phyloP scores from a whole-genome alignment of 208 protist species.

The Herpetomonas samuelpessoai region DNA sequence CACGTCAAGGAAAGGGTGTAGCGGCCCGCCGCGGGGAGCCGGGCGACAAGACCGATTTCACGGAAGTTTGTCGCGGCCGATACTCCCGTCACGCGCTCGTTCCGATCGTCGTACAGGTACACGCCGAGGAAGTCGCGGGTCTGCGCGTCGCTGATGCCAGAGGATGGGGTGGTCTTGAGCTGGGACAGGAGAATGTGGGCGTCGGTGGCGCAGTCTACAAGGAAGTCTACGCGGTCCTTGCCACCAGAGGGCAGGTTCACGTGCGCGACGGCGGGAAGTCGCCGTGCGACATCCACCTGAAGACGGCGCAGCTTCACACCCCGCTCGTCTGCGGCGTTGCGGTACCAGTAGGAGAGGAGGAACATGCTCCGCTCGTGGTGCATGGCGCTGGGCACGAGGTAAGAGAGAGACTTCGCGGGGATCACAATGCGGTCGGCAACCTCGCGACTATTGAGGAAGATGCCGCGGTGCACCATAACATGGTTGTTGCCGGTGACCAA shows the following conservation, averaged over 20 bases:
- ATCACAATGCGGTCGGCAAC: conserved; percentile 50
- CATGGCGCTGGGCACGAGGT: conserved; percentile 72
- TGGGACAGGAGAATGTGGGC: conserved; percentile 70
- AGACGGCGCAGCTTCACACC: conserved; percentile 36
- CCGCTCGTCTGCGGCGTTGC: conserved; percentile 26
- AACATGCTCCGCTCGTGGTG: conserved; percentile 68
- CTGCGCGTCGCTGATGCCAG: conserved; percentile 39
- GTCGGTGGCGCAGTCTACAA: conserved; percentile 58
- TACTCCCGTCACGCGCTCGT: conserved; percentile 39
- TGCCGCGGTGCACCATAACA: conserved; percentile 49
- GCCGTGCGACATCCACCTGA: conserved; percentile 38
- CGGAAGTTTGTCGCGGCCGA: conserved; percentile 58
- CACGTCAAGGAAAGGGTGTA: conserved; percentile 69
- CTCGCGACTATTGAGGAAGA: conserved; percentile 67
- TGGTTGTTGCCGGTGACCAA: conserved; percentile 81
- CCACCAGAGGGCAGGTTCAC: conserved; percentile 29
- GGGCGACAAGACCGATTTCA: conserved; percentile 52
- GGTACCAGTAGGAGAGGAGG: conserved; percentile 73
- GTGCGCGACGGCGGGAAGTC: conserved; percentile 62
- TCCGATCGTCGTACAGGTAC: conserved; percentile 64
- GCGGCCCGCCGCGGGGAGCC: conserved; percentile 40
- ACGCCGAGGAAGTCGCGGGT: conserved; percentile 68
- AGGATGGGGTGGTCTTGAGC: conserved; percentile 30
- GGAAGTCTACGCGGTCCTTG: conserved; percentile 70
- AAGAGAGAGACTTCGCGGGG: conserved; percentile 55